Conservation (phyloP, 305 asterid genomes). For the Fraxinus angustifolia region DNA sequence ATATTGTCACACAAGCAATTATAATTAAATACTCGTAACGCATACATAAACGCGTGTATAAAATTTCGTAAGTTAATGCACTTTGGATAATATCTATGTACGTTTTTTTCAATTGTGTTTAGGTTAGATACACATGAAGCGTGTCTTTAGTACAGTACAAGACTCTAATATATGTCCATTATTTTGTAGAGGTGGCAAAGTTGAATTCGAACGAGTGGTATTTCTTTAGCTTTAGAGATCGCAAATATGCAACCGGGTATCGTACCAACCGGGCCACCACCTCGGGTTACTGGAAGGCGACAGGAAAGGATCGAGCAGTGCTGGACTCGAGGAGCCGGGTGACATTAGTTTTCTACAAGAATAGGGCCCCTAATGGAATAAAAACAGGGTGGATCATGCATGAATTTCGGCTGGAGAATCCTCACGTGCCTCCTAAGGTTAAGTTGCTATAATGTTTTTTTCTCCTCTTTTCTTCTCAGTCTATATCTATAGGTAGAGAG, state of each 20-base stretch:
- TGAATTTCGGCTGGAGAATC: constrained; percentile 81
- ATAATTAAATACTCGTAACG: constrained; percentile 19
- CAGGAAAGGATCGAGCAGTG: constrained; percentile 73
- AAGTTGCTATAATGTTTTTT: neutral
- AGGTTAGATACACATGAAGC: no score
- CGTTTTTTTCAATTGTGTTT: neutral
- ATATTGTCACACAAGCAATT: constrained; percentile 37
- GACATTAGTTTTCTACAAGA: constrained; percentile 75
- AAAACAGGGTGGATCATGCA: constrained; percentile 96
- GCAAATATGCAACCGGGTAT: constrained; percentile 79
- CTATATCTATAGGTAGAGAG: neutral
- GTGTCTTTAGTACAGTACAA: no score
- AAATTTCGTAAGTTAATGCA: neutral
- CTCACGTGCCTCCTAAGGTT: constrained; percentile 88
- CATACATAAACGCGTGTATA: neutral
- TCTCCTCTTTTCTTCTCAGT: neutral
- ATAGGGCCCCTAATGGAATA: constrained; percentile 85
- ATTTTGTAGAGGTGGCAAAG: constrained; percentile 63
- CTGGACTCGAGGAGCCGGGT: constrained; percentile 41
- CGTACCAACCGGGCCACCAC: constrained; percentile 73
- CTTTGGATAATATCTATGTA: neutral
- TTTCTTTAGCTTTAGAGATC: constrained; percentile 86
- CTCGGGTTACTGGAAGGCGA: constrained; percentile 94
- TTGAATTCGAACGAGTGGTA: constrained; percentile 84
- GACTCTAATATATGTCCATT: no score